Evolutionary conservation across 2,329 filamentous ascomycete genomes (phyloP).

Genomic region (Alternaria alternata): DNA sequence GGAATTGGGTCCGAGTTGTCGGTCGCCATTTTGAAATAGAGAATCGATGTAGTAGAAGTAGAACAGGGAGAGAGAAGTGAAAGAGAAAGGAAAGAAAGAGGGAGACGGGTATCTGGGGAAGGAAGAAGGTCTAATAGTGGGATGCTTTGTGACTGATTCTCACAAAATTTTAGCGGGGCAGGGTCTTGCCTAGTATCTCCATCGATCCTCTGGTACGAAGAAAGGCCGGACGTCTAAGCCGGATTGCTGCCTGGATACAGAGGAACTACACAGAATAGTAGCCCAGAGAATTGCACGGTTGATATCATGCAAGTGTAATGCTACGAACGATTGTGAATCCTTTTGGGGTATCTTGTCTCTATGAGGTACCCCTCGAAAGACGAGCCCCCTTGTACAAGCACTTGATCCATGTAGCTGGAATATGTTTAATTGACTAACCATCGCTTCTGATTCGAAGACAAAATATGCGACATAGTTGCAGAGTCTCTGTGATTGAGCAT

Average conservation of each 20-base stretch:
- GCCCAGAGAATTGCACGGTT: not conserved
- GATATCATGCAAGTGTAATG: not conserved
- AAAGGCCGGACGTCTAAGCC: not conserved
- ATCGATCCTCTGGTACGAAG: not conserved
- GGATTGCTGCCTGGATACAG: not conserved
- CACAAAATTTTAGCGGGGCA: constrained; percentile 12
- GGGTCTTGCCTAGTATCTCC: not conserved
- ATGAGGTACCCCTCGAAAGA: not conserved
- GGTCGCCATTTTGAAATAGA: constrained; percentile 40
- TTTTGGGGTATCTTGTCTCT: not conserved
- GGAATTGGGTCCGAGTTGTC: constrained; percentile 53
- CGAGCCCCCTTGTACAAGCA: not conserved
- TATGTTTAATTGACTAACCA: not conserved
- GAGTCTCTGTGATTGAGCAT: not conserved
- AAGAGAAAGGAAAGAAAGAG: constrained; percentile 5
- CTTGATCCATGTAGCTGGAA: not conserved
- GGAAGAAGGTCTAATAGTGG: constrained; percentile 5
- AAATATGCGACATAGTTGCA: not conserved
- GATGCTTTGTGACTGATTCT: constrained; percentile 30
- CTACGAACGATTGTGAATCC: not conserved
- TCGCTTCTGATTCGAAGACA: not conserved
- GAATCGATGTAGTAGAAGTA: constrained; percentile 13
- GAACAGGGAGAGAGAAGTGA: constrained; percentile 18
- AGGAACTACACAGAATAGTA: not conserved
- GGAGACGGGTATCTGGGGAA: constrained; percentile 11